Evolutionary conservation across 805 yeast species (phyloP).

Genomic region (Candida anglica): DNA sequence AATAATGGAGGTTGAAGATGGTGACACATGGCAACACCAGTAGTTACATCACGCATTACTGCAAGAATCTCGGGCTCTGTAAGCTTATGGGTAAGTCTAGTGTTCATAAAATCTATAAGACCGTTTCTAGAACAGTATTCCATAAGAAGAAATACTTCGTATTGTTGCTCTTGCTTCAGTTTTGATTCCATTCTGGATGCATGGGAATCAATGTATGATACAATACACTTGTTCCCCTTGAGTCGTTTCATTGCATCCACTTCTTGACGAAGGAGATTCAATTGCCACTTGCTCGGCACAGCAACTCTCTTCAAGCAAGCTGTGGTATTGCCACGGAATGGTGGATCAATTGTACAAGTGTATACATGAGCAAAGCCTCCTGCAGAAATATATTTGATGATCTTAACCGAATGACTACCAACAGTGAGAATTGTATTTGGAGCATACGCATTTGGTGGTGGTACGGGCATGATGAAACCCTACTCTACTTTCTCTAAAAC

Average conservation of each 20-base stretch:
- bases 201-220: slow-evolving; percentile 90
- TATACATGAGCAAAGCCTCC: slow-evolving; percentile 98
- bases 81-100: slow-evolving; percentile 60
- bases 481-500: too few species aligned
- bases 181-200: slow-evolving; percentile 61
- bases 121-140: slow-evolving; percentile 76
- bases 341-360: slow-evolving; percentile 60
- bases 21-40: slow-evolving; percentile 78
- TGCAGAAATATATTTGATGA: slow-evolving; percentile 70
- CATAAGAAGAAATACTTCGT: slow-evolving; percentile 78
- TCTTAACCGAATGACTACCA: slow-evolving; percentile 73
- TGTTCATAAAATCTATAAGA: slow-evolving; percentile 74
- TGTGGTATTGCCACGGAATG: slow-evolving; percentile 44
- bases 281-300: slow-evolving; percentile 84
- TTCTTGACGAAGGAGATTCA: slow-evolving; percentile 84
- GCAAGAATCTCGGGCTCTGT: slow-evolving; percentile 64
- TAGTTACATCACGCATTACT: slow-evolving; percentile 66
- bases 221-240: slow-evolving; percentile 74
- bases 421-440: slow-evolving; percentile 80
- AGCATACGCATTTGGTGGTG: slow-evolving; percentile 59
- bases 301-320: slow-evolving; percentile 94
- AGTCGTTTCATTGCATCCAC: slow-evolving; percentile 96
- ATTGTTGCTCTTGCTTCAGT: slow-evolving; percentile 39
- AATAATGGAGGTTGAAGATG: slow-evolving; percentile 65
- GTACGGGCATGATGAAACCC: slow-evolving; percentile 28